phyloP scores from a whole-genome alignment of 257 asterid species.

The Henckelia pumila region DNA sequence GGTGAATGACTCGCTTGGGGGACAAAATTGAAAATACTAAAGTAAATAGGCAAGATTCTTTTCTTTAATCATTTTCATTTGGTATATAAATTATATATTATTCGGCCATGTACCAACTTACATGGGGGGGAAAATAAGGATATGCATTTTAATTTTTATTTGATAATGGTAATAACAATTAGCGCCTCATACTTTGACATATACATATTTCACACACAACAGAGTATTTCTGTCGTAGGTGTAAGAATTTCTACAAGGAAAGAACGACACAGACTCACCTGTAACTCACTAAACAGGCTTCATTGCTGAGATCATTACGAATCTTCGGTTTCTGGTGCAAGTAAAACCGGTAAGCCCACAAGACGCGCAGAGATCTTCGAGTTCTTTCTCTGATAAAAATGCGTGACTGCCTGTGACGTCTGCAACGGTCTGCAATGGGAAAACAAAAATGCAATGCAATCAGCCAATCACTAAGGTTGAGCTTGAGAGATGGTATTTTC shows the following conservation, averaged over 20 bases:
- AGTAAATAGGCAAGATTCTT: too few species aligned
- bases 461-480: constrained; percentile 6
- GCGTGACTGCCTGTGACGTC: constrained; percentile 61
- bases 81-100: too few species aligned
- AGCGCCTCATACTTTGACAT: background rate
- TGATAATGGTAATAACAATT: too few species aligned
- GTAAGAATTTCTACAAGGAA: background rate
- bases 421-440: constrained; percentile 46
- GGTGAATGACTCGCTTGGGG: background rate
- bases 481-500: background rate
- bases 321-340: constrained; percentile 55
- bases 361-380: constrained; percentile 64
- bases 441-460: background rate
- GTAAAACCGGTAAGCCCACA: constrained; percentile 66
- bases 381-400: constrained; percentile 60
- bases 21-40: background rate
- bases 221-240: background rate
- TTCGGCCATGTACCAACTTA: too few species aligned
- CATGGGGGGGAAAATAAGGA: too few species aligned
- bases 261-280: background rate
- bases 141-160: too few species aligned
- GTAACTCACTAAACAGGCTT: constrained; percentile 38
- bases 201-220: background rate
- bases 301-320: constrained; percentile 72
- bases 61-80: too few species aligned